A percentile compares a stretch with the other conserved stretches of the same genome.
Conservation (phyloP, 495 filamentous ascomycete species). For the Hypoxylon crocopeplum region DNA sequence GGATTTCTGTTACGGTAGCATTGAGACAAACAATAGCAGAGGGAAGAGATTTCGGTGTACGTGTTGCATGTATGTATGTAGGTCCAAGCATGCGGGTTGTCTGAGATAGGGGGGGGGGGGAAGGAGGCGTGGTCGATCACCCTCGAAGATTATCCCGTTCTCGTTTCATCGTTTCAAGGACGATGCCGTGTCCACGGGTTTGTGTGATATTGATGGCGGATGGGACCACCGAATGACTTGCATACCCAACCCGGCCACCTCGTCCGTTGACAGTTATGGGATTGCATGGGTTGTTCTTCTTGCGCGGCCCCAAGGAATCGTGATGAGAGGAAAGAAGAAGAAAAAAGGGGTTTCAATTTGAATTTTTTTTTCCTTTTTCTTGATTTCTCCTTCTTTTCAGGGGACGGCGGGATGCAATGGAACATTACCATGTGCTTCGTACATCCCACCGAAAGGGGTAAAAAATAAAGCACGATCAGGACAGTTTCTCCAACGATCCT, state of each 20-base stretch:
- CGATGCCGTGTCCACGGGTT: constrained; percentile 24
- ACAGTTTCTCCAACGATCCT: constrained; percentile 11
- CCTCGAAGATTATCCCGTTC: not conserved
- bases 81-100: not conserved
- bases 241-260: constrained; percentile 16
- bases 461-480: constrained; percentile 11
- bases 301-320: too few relatives aligned
- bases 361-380: not conserved
- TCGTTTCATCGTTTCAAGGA: constrained; percentile 30
- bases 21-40: too few relatives aligned
- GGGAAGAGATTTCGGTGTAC: constrained; percentile 5
- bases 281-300: constrained; percentile 2
- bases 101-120: constrained; percentile 4
- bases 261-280: constrained; percentile 16
- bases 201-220: constrained; percentile 11
- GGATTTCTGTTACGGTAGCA: constrained; percentile 15
- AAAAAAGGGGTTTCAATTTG: constrained; percentile 7
- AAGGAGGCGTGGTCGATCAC: not conserved
- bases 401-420: constrained; percentile 29
- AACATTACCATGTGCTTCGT: constrained; percentile 40
- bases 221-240: constrained; percentile 21
- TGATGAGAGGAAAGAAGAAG: not conserved
- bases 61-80: not conserved
- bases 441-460: constrained; percentile 8
- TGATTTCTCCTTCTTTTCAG: not conserved